phyloP scores from a whole-genome alignment of 495 filamentous ascomycete species.

The Penicillium canescens region DNA sequence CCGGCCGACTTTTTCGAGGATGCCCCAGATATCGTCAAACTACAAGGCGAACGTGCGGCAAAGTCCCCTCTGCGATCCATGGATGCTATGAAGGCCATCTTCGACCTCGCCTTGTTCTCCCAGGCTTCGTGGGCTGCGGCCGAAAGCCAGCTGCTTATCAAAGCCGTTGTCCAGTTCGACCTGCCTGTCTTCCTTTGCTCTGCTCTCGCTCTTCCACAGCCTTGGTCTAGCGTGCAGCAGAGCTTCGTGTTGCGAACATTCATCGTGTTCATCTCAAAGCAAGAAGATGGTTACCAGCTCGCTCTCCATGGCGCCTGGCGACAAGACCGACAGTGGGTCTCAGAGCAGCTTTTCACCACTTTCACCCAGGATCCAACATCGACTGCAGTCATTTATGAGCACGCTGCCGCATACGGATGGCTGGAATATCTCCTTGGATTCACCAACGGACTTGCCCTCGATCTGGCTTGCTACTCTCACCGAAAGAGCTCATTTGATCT shows the following conservation, averaged over 20 bases:
- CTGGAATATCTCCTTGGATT: slow-evolving; percentile 75
- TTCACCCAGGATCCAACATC: slow-evolving; percentile 74
- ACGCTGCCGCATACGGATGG: slow-evolving; percentile 76
- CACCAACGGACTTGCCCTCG: slow-evolving; percentile 78
- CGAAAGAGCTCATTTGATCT: slow-evolving; percentile 77
- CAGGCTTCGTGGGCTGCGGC: slow-evolving; percentile 61
- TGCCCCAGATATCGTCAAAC: slow-evolving; percentile 66
- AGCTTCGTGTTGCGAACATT: slow-evolving; percentile 62
- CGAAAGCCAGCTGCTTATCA: slow-evolving; percentile 63
- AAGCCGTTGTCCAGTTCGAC: slow-evolving; percentile 51
- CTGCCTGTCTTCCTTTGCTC: slow-evolving; percentile 74
- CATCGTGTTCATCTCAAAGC: slow-evolving; percentile 60
- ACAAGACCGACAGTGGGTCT: slow-evolving; percentile 81
- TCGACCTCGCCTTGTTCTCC: slow-evolving; percentile 71
- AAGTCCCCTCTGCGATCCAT: slow-evolving; percentile 86
- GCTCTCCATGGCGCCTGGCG: slow-evolving; percentile 88
- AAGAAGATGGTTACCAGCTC: slow-evolving; percentile 71
- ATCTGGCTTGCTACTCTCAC: slow-evolving; percentile 88
- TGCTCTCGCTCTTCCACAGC: slow-evolving; percentile 66
- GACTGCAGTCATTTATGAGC: slow-evolving; percentile 79
- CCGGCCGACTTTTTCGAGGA: slow-evolving; percentile 72
- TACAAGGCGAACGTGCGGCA: slow-evolving; percentile 71
- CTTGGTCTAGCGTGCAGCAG: slow-evolving; percentile 63
- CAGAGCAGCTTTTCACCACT: slow-evolving; percentile 71
- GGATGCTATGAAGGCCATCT: slow-evolving; percentile 79